Conservation (phyloP, 2,329 filamentous ascomycete genomes). For the Stachybotrys elegans region DNA sequence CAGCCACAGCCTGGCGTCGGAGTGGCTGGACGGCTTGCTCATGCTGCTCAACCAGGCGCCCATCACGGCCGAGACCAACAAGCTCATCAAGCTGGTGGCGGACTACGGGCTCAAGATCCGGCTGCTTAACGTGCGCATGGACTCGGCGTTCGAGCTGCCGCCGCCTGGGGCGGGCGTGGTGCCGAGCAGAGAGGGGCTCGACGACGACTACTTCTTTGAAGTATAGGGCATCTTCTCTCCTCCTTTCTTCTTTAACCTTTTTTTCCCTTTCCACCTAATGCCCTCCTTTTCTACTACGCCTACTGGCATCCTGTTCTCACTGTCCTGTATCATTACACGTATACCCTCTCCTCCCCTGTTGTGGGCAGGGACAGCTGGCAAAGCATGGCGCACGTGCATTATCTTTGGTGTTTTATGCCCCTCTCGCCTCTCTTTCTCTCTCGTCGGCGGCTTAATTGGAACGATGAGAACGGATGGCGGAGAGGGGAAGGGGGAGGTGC, state of each 20-base stretch:
- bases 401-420: not conserved
- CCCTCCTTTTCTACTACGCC: not conserved
- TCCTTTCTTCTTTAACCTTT: not conserved
- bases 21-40: conserved; percentile 93
- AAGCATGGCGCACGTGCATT: not conserved
- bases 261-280: no score
- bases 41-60: conserved; percentile 94
- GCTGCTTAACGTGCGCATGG: conserved; percentile 83
- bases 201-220: conserved; percentile 93
- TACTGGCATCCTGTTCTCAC: not conserved
- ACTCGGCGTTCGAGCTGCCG: conserved; percentile 65
- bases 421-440: not conserved
- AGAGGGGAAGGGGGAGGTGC: no score
- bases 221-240: no score
- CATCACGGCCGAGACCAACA: conserved; percentile 94
- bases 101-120: conserved; percentile 92
- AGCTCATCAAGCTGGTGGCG: conserved; percentile 77
- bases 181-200: conserved; percentile 76
- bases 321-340: not conserved
- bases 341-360: conserved; percentile 1
- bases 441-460: no score
- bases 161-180: conserved; percentile 67
- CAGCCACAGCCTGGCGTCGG: conserved; percentile 78
- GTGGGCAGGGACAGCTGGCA: not conserved
- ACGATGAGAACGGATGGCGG: no score